Evolutionary conservation across 352 stramenopile species (phyloP), one percentile per base, ranked within the genome.

Genomic region (Phytophthora ramorum): DNA sequence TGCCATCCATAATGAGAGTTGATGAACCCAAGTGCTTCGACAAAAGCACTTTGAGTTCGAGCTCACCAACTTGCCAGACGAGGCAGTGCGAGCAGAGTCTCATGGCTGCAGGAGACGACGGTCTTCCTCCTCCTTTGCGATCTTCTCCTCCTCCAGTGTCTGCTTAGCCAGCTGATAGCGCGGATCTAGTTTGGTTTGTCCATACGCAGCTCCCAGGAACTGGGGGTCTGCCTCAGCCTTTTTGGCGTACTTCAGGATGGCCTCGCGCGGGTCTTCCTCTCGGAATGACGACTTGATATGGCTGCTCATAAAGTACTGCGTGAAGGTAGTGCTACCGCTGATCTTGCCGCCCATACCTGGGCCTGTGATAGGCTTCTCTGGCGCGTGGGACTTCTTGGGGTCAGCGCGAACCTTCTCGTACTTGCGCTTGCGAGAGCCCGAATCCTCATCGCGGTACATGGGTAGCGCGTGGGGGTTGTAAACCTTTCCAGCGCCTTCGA

Each of bases 221-320:
- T 91, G 82, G 9, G 88, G 87, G 12, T 90, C 85, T 16, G 77
- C 66, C 61, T 90, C 69, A 8, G 88, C 88, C 24, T 80, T 73
- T 50, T 96, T 89, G 35, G 88, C 88, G 50, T 95, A 95, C 70
- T 95, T 92, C 32, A 96, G 59, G 43, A 96, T 93, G n/a, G 88
- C 88, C 50, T 91, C 83, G 9, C 88, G 85, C 24, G 88, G 88
- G 30, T 96, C 88, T 78, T 96, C 83, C 50, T 93, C 86, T 26
- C 88, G 85, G 69, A 96, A 93, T 26, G 84, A 92, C 19, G 73
- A 85, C 69, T 92, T 93, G 71, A 96, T 89, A 41, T 96, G 87
- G 63, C 75, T 91, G 61, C 82, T 91, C 87, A 96, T 96, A 32
- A 94, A 96, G 58, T 90, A 93, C 58, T 96, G 87, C 64, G 87